Evolutionary conservation across 805 yeast species (phyloP), one percentile per base, ranked within the genome.

Genomic region (Kurtzmaniella cleridarum): DNA sequence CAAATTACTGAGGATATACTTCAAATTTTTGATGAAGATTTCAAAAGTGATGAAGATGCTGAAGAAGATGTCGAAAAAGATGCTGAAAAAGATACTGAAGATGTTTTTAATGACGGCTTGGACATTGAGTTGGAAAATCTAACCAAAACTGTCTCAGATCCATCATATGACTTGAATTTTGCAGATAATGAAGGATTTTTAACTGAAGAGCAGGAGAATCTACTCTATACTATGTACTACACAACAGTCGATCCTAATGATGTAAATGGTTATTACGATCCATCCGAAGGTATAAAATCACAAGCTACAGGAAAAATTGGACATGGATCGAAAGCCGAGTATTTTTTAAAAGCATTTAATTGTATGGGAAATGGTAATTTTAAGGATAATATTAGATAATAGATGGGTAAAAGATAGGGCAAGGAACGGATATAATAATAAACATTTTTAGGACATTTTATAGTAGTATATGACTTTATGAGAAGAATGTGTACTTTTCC

Each of bases 151-250:
- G 26, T 15, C 9, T 10, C 16, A 5, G 64, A 60, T 26, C 43
- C 42, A 3, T 26, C 55, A 0, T 59, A 44, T 41, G 35, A 49
- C 11, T 47, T 43, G 36, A 17, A 34, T 7, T 62, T 63, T 41
- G 40, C 40, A 9, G 42, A 47, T 0, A 41, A 44, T 4, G 75
- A 63, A 13, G 79, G 78, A 0, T 54, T 64, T n/a, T 57, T 75
- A 35, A 54, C 58, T 2, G 52, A 64, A 3, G 54, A 56, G 6
- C 62, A 73, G 36, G 58, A 58, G 37, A 46, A 54, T 32, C 71
- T 69, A 24, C 62, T 75, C 16, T 71, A 68, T 49, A 58, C 71
- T 26, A 57, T 62, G 32, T 64, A 69, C 39, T 66, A 53, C 40
- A 48, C 55, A 2, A 50, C 62, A 1, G 32, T 54, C 6, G 56